A percentile compares a stretch with the other conserved stretches of the same genome.
Evolutionary conservation across 768 basidiomycete genomes (phyloP).

Genomic region (Trametopsis cervina): DNA sequence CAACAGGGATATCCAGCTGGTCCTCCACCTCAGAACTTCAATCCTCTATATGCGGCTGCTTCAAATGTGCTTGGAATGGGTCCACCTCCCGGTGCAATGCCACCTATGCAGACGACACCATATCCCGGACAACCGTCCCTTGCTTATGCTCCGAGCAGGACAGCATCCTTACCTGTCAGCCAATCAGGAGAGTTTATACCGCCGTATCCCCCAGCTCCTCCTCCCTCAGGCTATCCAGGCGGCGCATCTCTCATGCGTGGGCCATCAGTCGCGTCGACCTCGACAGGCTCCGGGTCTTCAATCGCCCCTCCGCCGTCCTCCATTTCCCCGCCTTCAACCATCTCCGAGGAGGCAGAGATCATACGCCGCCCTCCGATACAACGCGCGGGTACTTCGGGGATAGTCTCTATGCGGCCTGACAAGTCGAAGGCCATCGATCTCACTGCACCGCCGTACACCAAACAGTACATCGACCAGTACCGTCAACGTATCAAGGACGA

Average conservation of each 20-base stretch:
- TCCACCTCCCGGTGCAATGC: slow-evolving; percentile 41
- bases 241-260: slow-evolving; percentile 11
- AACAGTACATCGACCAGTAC: slow-evolving; percentile 96
- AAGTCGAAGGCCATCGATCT: slow-evolving; percentile 82
- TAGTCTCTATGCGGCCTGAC: slow-evolving; percentile 48
- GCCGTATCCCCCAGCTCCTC: not conserved
- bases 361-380: slow-evolving; percentile 51
- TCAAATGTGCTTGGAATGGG: slow-evolving; percentile 78
- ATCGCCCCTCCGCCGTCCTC: slow-evolving; percentile 2
- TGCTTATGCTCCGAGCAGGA: slow-evolving; percentile 12
- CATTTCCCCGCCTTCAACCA: slow-evolving; percentile 4
- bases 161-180: slow-evolving; percentile 5
- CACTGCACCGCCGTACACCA: slow-evolving; percentile 81
- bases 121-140: slow-evolving; percentile 14
- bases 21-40: slow-evolving; percentile 32
- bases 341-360: slow-evolving; percentile 37
- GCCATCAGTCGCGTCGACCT: slow-evolving; percentile 14
- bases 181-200: slow-evolving; percentile 7
- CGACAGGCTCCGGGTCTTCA: slow-evolving; percentile 17
- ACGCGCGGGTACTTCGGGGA: slow-evolving; percentile 51
- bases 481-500: slow-evolving; percentile 95
- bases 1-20: no score
- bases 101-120: slow-evolving; percentile 12
- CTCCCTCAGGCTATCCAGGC: slow-evolving; percentile 5
- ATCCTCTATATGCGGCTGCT: slow-evolving; percentile 65